Evolutionary conservation across 352 stramenopile species (phyloP), one percentile per base, ranked within the genome.

Genomic region (Pythium biforme): DNA sequence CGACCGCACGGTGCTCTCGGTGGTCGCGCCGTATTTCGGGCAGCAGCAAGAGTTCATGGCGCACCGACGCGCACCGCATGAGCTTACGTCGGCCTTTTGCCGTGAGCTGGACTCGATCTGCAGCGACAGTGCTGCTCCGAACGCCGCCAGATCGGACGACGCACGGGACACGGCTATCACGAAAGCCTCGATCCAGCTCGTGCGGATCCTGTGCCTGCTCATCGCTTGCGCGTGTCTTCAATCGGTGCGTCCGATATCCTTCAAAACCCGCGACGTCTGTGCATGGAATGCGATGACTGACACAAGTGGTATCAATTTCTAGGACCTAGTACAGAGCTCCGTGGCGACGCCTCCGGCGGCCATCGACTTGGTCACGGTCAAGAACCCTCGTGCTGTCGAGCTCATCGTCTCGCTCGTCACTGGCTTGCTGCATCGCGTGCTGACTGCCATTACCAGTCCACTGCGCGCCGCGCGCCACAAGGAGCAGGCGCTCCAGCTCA

Each of bases 11-110:
- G 54, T 69, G 6, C 48, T 69, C 0, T 37, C 54, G 15, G 62
- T 55, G 0, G 47, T 64, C 11, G 62, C 48, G 19, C 55, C 48
- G 19, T 61, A 57, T 26, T 64, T 69, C 40, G 55, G 55, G 2
- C 50, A 64, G 20, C 48, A 59, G n/a, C 62, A 64, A 63, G 54
- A 63, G 20, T 69, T 69, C 19, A 43, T 69, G 45, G 48, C 39
- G 11, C 62, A 69, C 4, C 25, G 62, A 33, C 62, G 62, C 40
- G 29, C 48, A 19, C 62, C 62, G 5, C 46, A 26, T 12, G 55
- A 52, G 39, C 27, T 69, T 1, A 20, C 54, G 10, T 29, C 41
- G 20, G 54, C 62, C 7, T 53, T 69, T 19, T 62, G 62, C 22
- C 23, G 12, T 3, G 17, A 64, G 9, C 27, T 69, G 48, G 62